Percentiles rank a stretch among this genome's conserved stretches.
These are phyloP conservation scores for Pythium graminicola DNA, from an alignment of 352 stramenopile species.

Conservation along the genomic window DNA sequence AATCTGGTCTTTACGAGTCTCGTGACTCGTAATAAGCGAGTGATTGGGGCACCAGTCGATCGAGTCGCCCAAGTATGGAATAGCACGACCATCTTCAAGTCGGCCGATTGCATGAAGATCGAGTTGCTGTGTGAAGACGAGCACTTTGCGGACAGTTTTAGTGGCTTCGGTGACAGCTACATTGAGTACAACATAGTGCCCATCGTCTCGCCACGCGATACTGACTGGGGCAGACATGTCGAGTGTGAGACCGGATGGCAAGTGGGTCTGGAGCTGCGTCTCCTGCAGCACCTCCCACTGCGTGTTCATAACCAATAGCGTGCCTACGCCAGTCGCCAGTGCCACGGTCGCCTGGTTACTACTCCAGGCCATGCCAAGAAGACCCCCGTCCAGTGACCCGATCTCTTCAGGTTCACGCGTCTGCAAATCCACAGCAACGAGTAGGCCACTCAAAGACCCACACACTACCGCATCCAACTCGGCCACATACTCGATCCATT, in stretches of 20 bases:
- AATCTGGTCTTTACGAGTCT: constrained; percentile 48
- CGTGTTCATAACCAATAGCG: constrained; percentile 68
- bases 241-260: constrained; percentile 26
- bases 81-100: constrained; percentile 61
- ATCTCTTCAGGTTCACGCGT: constrained; percentile 52
- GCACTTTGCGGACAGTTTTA: constrained; percentile 29
- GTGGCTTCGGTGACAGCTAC: constrained; percentile 14
- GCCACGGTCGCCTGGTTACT: constrained; percentile 64
- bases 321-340: constrained; percentile 47
- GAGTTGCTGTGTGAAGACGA: constrained; percentile 54
- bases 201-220: constrained; percentile 70
- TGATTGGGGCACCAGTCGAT: constrained; percentile 76
- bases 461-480: constrained; percentile 61
- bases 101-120: constrained; percentile 55
- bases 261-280: constrained; percentile 33
- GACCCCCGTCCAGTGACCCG: constrained; percentile 51
- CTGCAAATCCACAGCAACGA: constrained; percentile 50
- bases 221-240: constrained; percentile 10
- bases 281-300: constrained; percentile 76
- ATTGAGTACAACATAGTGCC: constrained; percentile 59
- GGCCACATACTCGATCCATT: constrained; percentile 54
- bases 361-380: constrained; percentile 59
- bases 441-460: constrained; percentile 34
- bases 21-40: constrained; percentile 57
- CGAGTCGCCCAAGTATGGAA: constrained; percentile 32